Base-by-base conservation (phyloP, 192 early-diverging fungal genomes). In the Coemansia sp. region DNA sequence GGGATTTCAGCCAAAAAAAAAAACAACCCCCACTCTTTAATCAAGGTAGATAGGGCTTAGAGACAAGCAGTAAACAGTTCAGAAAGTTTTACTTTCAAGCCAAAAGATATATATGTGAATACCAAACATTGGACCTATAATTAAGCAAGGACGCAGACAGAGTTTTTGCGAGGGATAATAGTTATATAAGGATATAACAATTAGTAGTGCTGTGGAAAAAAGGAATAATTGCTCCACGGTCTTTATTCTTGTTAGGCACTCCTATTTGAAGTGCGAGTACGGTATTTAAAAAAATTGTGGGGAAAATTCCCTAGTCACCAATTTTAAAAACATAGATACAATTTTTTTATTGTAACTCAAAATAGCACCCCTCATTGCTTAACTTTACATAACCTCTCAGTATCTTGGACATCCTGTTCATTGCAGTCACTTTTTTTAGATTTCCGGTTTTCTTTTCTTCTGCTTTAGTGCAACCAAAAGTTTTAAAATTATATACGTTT, bases 341-440 rank as follows among this genome's bases (percentile, higher is more conserved):
- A 48, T 48, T 4, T 8, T 48, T 48, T 48, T 15, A 48, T 48
- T 28, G 17, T 48, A 48, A 15, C 11, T 48, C 45, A 48, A 48
- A 48, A 48, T 48, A 48, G 8, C 9, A 15, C 45, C 45, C 22
- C 22, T 28, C 22, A 28, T 28, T 28, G 4, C 17, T 48, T 5
- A 12, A 48, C 45, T 48, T 60, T 60, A 8, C 58, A 60, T 60
- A 60, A 37, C 35, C 35, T 60, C 20, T 15, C n/a, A 11, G 17
- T 35, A n/a, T 4, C 36, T 37, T 60, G 58, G 58, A 35, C 58
- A 34, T 60, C 33, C 37, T 22, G 7, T 18, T 56, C 54, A 8
- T 8, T 22, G 2, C 33, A 34, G 28, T 34, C 54, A 22, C 20
- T 56, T 56, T 56, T 56, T 22, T 56, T 6, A 56, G 8, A 17